Percentiles rank a stretch among this genome's conserved stretches.
phyloP scores from a whole-genome alignment of 2,329 filamentous ascomycete genomes.

The Epichloe sp. region DNA sequence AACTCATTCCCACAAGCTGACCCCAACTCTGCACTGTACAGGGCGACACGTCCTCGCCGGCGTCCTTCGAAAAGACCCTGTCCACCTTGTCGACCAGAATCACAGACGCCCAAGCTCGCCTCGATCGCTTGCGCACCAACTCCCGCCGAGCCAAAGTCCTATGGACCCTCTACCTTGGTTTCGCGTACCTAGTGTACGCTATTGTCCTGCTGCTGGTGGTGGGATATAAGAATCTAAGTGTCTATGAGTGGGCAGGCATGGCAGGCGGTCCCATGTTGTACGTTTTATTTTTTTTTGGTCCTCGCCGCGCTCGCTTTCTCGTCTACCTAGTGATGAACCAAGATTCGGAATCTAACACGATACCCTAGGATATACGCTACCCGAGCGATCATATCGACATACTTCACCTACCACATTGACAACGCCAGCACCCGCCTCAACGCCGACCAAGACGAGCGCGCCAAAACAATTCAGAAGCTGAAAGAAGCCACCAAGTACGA shows the following conservation, averaged over 20 bases:
- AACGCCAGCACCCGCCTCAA: conserved; percentile 57
- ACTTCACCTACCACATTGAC: conserved; percentile 73
- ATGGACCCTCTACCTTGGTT: conserved; percentile 79
- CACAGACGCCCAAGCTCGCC: conserved; percentile 53
- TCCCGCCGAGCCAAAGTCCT: conserved; percentile 71
- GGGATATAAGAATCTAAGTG: conserved; percentile 65
- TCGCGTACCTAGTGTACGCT: conserved; percentile 78
- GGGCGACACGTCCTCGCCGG: conserved; percentile 70
- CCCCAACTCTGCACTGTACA: conserved; percentile 23
- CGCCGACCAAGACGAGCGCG: conserved; percentile 62
- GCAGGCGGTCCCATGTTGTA: conserved; percentile 68
- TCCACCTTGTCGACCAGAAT: conserved; percentile 76
- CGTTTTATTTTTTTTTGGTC: conserved; percentile 15
- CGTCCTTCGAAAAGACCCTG: conserved; percentile 85
- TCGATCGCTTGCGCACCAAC: conserved; percentile 59
- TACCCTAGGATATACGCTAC: conserved; percentile 63
- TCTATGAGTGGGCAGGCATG: conserved; percentile 66
- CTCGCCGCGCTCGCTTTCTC: neutral
- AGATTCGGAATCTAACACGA: neutral
- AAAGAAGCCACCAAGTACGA: conserved; percentile 95
- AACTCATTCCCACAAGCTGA: neutral
- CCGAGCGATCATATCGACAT: conserved; percentile 50
- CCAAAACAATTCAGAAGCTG: conserved; percentile 81
- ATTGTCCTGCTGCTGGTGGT: conserved; percentile 75
- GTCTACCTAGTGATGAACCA: neutral